Evolutionary conservation across 345 rosid genomes (phyloP).

Genomic region (Eucalyptus regnans): DNA sequence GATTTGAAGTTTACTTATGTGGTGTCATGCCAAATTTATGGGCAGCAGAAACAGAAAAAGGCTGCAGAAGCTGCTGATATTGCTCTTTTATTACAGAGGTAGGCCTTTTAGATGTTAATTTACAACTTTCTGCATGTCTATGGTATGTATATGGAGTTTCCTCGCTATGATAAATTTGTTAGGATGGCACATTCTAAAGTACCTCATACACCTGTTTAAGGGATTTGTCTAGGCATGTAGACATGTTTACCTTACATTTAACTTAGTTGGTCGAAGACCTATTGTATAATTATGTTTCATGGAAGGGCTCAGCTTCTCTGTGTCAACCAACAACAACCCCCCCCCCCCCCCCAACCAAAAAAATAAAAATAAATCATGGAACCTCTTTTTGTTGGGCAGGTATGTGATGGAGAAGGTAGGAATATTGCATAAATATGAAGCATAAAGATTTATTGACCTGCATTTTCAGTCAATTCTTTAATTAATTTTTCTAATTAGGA

Average conservation of each 20-base stretch:
- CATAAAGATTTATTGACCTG: background rate
- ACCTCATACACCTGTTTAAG: background rate
- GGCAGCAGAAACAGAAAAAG: constrained; percentile 89
- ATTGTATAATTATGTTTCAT: background rate
- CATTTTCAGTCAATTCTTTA: background rate
- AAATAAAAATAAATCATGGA: background rate
- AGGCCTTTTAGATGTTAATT: background rate
- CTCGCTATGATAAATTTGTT: background rate
- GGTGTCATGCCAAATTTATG: constrained; percentile 96
- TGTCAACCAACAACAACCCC: background rate
- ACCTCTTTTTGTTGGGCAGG: background rate
- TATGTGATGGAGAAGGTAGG: background rate
- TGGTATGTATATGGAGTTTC: background rate
- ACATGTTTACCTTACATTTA: background rate
- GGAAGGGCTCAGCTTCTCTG: background rate
- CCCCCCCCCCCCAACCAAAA: no score
- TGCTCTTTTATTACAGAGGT: constrained; percentile 86
- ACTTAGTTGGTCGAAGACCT: background rate
- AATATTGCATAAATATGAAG: background rate
- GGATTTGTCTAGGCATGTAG: background rate
- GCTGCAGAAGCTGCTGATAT: constrained; percentile 89
- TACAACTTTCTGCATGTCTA: background rate
- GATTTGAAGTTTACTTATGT: constrained; percentile 96
- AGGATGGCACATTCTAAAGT: background rate
- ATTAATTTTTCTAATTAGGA: constrained; percentile 28